Percentiles rank a stretch among this genome's conserved stretches.
phyloP scores from a whole-genome alignment of 306 rosid species.

The Acacia melanoxylon region DNA sequence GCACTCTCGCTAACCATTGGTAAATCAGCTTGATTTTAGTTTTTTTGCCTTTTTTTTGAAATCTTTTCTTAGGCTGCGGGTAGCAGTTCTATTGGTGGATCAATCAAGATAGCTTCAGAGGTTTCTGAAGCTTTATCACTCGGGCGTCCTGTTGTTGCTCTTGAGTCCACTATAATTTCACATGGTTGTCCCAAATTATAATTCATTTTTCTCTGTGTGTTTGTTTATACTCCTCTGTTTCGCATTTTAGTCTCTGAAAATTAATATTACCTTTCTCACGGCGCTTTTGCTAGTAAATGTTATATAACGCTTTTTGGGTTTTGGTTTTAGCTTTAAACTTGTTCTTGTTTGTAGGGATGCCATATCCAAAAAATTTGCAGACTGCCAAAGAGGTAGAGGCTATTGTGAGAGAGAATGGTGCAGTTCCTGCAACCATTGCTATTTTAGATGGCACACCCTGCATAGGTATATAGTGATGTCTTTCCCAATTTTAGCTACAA shows the following conservation, averaged over 20 bases:
- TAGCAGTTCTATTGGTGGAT: slow-evolving; percentile 29
- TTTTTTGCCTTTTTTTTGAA: background rate
- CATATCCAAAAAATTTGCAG: slow-evolving; percentile 84
- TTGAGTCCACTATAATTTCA: slow-evolving; percentile 90
- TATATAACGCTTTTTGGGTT: background rate
- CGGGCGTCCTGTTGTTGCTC: slow-evolving; percentile 81
- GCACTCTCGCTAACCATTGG: background rate
- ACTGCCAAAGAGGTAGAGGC: slow-evolving; percentile 86
- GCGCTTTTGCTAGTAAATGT: background rate
- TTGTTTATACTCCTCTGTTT: background rate
- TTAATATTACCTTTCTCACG: background rate
- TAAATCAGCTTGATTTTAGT: background rate
- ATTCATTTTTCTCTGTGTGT: background rate
- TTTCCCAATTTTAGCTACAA: slow-evolving; percentile 17
- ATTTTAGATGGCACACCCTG: slow-evolving; percentile 87
- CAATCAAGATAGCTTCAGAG: slow-evolving; percentile 65
- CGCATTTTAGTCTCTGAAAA: background rate
- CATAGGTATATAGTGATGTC: slow-evolving; percentile 56
- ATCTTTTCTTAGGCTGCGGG: slow-evolving; percentile 24
- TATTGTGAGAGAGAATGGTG: slow-evolving; percentile 72
- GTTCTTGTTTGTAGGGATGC: slow-evolving; percentile 76
- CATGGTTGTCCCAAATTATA: slow-evolving; percentile 52
- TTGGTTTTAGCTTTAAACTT: background rate
- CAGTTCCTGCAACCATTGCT: slow-evolving; percentile 96
- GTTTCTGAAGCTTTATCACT: slow-evolving; percentile 76